Conservation (phyloP, 805 yeast genomes). For the Sugiyamaella boreocaroliniensis region DNA sequence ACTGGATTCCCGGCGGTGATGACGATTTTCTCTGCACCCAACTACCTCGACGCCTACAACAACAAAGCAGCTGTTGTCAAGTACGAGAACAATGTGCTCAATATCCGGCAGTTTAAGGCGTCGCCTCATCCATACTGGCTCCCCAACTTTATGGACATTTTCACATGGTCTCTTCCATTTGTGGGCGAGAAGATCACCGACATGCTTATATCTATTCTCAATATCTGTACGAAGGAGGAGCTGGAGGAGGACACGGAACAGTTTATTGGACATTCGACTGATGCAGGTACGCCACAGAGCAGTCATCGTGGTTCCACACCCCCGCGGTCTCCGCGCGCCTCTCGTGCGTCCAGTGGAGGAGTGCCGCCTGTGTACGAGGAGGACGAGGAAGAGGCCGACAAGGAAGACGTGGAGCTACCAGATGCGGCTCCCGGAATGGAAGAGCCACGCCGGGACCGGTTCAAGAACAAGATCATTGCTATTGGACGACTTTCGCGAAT, state of each 20-base stretch:
- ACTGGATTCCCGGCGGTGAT: conserved; percentile 86
- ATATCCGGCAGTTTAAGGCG: conserved; percentile 86
- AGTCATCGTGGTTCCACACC: not conserved
- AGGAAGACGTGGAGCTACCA: conserved; percentile 16
- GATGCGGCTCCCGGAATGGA: conserved; percentile 8
- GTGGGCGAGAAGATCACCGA: conserved; percentile 96
- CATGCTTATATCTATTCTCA: conserved; percentile 80
- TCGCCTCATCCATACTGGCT: conserved; percentile 96
- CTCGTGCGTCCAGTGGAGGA: not conserved
- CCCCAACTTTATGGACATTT: conserved; percentile 95
- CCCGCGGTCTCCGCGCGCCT: conserved; percentile 4
- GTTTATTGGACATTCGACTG: not conserved
- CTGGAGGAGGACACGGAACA: conserved; percentile 51
- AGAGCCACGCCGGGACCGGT: conserved; percentile 37
- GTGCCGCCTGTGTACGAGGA: not conserved
- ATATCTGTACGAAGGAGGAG: conserved; percentile 94
- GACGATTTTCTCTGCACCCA: conserved; percentile 93
- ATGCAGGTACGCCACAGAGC: not conserved
- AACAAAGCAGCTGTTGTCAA: conserved; percentile 93
- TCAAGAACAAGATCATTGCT: conserved; percentile 84
- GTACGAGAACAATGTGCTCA: conserved; percentile 88
- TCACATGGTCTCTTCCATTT: conserved; percentile 95
- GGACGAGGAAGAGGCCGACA: conserved; percentile 4
- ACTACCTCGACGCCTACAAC: conserved; percentile 84
- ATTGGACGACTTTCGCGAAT: conserved; percentile 93